Evolutionary conservation across 2,329 filamentous ascomycete species (phyloP).

Genomic region (Botrytis hyacinthi): DNA sequence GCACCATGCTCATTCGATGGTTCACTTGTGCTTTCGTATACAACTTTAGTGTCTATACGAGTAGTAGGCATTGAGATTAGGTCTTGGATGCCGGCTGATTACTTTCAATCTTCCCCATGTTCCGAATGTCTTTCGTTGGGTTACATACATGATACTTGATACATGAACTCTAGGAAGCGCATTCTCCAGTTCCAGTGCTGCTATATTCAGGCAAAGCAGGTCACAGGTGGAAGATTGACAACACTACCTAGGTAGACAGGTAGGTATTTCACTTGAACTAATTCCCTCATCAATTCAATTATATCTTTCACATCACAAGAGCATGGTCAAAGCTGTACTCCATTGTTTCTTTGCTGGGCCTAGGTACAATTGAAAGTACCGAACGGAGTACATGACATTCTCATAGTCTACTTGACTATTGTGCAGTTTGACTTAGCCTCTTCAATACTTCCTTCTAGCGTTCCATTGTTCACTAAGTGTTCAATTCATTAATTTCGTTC

Average conservation of each 20-base stretch:
- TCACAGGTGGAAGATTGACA: background rate
- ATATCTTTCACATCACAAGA: conserved; percentile 7
- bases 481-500: background rate
- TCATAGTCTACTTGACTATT: background rate
- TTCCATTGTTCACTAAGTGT: background rate
- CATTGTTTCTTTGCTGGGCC: background rate
- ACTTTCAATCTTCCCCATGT: background rate
- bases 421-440: background rate
- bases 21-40: background rate
- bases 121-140: background rate
- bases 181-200: background rate
- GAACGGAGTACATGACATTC: background rate
- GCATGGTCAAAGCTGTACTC: background rate
- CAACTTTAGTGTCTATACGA: background rate
- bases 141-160: background rate
- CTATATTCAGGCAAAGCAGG: background rate
- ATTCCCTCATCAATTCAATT: background rate
- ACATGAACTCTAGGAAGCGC: background rate
- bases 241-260: background rate
- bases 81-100: background rate
- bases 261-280: background rate
- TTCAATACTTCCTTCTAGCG: background rate
- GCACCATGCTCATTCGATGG: background rate
- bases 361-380: background rate
- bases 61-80: background rate